Evolutionary conservation across 2,329 filamentous ascomycete species (phyloP), one percentile per base, ranked within the genome.

Genomic region (Geosmithia putterillii): DNA sequence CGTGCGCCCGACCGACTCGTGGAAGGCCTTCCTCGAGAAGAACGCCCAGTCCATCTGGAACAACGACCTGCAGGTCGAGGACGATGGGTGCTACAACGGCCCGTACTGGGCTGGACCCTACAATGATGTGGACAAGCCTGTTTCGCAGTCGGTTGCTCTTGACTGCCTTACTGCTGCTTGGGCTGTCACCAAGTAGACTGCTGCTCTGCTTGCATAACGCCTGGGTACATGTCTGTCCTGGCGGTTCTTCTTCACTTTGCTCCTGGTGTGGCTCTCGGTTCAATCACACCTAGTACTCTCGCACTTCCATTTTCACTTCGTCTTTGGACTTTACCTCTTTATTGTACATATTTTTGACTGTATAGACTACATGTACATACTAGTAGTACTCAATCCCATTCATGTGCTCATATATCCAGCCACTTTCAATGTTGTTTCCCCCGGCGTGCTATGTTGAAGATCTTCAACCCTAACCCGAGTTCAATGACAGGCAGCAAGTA

Each of bases 71-170:
- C 64, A 73, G 45, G 51, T 57, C 14, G 58, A 60, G 2, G 67
- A 71, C 50, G 61, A 67, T 53, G 28, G 28, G 10, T 32, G 28
- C 28, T 32, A 12, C 28, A 58, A 86, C 14, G 78, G 81, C 18
- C 62, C 81, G 2, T 63, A 74, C n/a, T 86, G 81, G 81, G 66
- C 70, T 1, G 81, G 80, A 0, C 79, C 81, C 0, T 73, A 73
- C 35, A 52, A 60, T 3, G 55, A 56, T 1, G 65, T 69, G 5
- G 28, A 32, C 35, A 71, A 67, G 2, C 76, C 79, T 2, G 68
- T 71, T 40, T 76, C 76, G 19, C 82, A 86, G 39, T 76, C 73
- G 52, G 76, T 74, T 17, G 81, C 77, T 1, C 60, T 86, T 58
- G 28, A 32, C 15, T 9, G 10, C 28, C 28, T 32, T 14, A 32